phyloP scores from a whole-genome alignment of 2,329 filamentous ascomycete species.

The Fusarium liriodendri region DNA sequence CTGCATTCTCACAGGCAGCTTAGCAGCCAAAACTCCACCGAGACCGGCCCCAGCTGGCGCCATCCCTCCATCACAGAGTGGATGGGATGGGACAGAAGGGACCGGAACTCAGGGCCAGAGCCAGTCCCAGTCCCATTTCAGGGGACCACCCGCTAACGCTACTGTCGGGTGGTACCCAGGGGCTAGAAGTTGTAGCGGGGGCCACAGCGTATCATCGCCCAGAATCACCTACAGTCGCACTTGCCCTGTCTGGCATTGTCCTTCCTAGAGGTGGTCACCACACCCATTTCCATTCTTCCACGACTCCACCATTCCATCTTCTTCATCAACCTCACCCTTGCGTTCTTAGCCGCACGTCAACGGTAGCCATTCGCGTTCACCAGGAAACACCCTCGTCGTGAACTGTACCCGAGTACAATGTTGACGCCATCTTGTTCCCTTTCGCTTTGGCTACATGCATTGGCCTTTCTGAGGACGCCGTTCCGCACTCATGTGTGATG shows the following conservation, averaged over 20 bases:
- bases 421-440: background rate
- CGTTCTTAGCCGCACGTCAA: conserved; percentile 1
- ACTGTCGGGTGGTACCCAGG: background rate
- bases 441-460: background rate
- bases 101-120: conserved; percentile 12
- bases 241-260: conserved; percentile 15
- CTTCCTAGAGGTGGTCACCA: background rate
- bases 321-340: conserved; percentile 33
- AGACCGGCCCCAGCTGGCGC: conserved; percentile 1
- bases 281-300: background rate
- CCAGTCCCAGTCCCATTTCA: conserved; percentile 21
- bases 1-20: conserved; percentile 9
- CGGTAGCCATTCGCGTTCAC: background rate
- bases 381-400: background rate
- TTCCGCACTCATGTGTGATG: background rate
- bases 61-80: background rate
- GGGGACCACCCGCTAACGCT: conserved; percentile 31
- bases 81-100: background rate
- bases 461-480: background rate
- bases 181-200: conserved; percentile 2
- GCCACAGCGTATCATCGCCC: conserved; percentile 25
- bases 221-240: conserved; percentile 5
- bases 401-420: background rate
- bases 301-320: conserved; percentile 9
- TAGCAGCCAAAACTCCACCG: conserved; percentile 13